Evolutionary conservation across 345 rosid genomes (phyloP), one percentile per base, ranked within the genome.

Genomic region (Lenwebbia sp.): DNA sequence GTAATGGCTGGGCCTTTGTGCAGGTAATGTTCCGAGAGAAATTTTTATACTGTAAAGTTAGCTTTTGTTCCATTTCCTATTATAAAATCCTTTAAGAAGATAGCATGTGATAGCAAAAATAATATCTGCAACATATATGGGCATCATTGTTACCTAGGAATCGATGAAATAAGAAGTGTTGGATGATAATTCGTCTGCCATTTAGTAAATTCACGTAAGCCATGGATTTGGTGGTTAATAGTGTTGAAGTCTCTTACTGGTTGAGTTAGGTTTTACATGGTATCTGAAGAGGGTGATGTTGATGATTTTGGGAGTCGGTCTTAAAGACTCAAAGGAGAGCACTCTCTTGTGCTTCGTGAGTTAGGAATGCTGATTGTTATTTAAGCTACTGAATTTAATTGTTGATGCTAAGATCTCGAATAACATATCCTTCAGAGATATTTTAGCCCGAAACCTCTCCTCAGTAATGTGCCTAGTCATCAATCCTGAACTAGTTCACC

Each of bases 1-100:
- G 99, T 85, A 98, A 98, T 89, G 93, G 99, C 82, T 96, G 99
- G 99, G 99, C 99, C 86, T 98, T 91, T 92, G 99, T 98, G 83
- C 99, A 98, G 99, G 99, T 97, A 89, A 33, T 70, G 13, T 19
- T 40, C 78, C 37, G n/a, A 5, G 23, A 22, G 52, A 56, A 70
- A 2, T 4, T 58, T 52, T 33, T 85, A 50, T 26, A 40, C 51
- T 37, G 56, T 52, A 22, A 21, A 70, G 47, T 70, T 70, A 1
- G 2, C 47, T 70, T 54, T 82, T 15, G 51, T 89, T 62, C 4
- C 51, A 10, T 54, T 30, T 25, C 19, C 57, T 28, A 52, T 70
- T 7, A 81, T 85, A 21, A 83, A 25, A 53, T 83, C 41, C 40
- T 33, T 33, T 70, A 70, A 13, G 81, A 37, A 13, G 26, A 70